These are phyloP conservation scores for Melanogaster broomeanus DNA, from an alignment of 768 basidiomycete species.

Conservation along the genomic window DNA sequence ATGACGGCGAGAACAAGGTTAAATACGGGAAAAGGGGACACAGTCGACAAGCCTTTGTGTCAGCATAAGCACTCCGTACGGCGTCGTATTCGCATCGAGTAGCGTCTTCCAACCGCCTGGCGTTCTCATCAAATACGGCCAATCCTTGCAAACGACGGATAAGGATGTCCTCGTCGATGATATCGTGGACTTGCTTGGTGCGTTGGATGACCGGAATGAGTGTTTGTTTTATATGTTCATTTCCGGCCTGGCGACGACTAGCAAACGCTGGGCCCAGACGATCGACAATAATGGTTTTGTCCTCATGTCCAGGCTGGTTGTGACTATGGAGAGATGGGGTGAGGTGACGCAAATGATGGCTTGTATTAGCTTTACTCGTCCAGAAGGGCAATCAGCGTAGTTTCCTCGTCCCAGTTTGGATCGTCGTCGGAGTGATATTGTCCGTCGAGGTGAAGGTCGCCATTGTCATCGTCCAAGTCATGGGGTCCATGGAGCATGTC, in stretches of 20 bases:
- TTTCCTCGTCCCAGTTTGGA: constrained; percentile 28
- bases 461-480: neutral
- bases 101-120: constrained; percentile 52
- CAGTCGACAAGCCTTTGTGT: constrained; percentile 44
- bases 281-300: constrained; percentile 48
- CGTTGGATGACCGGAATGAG: constrained; percentile 37
- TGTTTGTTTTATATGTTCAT: constrained; percentile 32
- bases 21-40: constrained; percentile 2
- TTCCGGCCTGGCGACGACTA: constrained; percentile 30
- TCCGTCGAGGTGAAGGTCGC: neutral
- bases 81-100: constrained; percentile 46
- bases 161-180: constrained; percentile 35
- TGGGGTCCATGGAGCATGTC: neutral
- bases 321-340: constrained; percentile 29
- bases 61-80: constrained; percentile 38
- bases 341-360: neutral
- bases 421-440: constrained; percentile 5
- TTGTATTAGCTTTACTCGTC: constrained; percentile 19
- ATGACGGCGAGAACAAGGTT: constrained; percentile 10
- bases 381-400: constrained; percentile 28
- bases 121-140: constrained; percentile 53
- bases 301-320: constrained; percentile 38
- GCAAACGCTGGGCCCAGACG: constrained; percentile 43
- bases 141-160: constrained; percentile 41
- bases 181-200: constrained; percentile 38